A percentile compares a stretch with the other conserved stretches of the same genome.
Conservation (phyloP, 1,139 yeast species). For the Sugiyamaella xylanicola region DNA sequence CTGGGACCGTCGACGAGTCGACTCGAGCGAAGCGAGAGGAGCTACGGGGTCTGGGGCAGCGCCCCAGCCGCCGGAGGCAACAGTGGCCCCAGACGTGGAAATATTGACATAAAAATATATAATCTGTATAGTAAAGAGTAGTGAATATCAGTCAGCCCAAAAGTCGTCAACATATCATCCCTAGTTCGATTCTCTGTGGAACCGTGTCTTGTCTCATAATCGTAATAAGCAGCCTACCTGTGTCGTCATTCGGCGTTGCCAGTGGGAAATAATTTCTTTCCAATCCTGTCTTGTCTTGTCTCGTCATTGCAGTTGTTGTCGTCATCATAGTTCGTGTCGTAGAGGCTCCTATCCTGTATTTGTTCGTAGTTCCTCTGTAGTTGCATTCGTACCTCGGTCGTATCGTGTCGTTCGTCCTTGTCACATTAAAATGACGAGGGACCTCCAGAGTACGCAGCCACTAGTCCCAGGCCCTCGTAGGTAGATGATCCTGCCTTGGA, state of each 20-base stretch:
- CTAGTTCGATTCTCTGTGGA: neutral
- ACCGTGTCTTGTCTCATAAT: neutral
- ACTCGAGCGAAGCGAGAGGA: neutral
- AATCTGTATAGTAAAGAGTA: neutral
- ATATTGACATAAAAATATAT: no score
- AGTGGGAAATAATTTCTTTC: neutral
- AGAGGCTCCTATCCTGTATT: neutral
- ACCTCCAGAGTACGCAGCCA: slow-evolving; percentile 44
- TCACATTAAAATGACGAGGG: slow-evolving; percentile 36
- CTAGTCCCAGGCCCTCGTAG: slow-evolving; percentile 41
- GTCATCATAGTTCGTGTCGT: neutral
- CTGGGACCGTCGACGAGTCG: neutral
- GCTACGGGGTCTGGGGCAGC: neutral
- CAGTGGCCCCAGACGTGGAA: no score
- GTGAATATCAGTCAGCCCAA: neutral
- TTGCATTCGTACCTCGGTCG: no score
- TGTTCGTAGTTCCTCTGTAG: neutral
- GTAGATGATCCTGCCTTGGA: slow-evolving; percentile 26
- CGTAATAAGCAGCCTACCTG: neutral
- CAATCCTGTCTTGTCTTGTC: neutral
- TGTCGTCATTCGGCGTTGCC: neutral
- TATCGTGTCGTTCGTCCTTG: neutral
- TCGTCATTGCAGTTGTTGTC: neutral
- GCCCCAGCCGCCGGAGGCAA: neutral
- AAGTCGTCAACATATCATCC: neutral